Evolutionary conservation across 1,284 basidiomycete species (phyloP).

Genomic region (Leccinum ponderosum): DNA sequence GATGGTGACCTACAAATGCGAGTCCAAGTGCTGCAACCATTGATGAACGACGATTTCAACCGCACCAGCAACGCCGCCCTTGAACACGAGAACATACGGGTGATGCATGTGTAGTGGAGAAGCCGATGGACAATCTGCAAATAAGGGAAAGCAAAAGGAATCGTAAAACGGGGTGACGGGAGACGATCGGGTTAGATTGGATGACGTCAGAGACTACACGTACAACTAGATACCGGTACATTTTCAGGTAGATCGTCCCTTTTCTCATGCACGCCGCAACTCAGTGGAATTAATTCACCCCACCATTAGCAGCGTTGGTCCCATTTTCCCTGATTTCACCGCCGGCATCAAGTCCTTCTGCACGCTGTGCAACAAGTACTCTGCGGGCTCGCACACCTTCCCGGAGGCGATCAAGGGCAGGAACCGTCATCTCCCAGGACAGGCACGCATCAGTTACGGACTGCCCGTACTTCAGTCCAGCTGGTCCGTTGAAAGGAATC

Average conservation of each 20-base stretch:
- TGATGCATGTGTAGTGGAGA: background rate
- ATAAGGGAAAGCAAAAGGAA: background rate
- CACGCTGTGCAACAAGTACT: slow-evolving; percentile 42
- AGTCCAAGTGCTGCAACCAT: background rate
- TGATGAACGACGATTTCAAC: background rate
- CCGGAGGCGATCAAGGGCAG: slow-evolving; percentile 77
- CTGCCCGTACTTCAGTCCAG: slow-evolving; percentile 84
- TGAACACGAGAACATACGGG: background rate
- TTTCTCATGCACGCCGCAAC: background rate
- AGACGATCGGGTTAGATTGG: background rate
- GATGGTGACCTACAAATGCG: slow-evolving; percentile 14
- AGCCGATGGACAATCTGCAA: background rate
- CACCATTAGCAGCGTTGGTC: slow-evolving; percentile 3
- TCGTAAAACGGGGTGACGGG: too few species aligned
- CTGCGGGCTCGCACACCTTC: slow-evolving; percentile 80
- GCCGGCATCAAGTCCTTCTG: slow-evolving; percentile 13
- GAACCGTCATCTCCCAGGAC: slow-evolving; percentile 85
- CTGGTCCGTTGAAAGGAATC: slow-evolving; percentile 76
- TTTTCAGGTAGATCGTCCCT: background rate
- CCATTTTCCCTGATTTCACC: slow-evolving; percentile 9
- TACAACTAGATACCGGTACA: background rate
- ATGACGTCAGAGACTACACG: slow-evolving; percentile 8
- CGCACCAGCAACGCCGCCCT: slow-evolving; percentile 12
- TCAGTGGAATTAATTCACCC: slow-evolving; percentile 5
- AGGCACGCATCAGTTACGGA: slow-evolving; percentile 91